These are phyloP conservation scores for Fusarium anthophilum DNA, from an alignment of 2,329 filamentous ascomycete species.

Conservation along the genomic window DNA sequence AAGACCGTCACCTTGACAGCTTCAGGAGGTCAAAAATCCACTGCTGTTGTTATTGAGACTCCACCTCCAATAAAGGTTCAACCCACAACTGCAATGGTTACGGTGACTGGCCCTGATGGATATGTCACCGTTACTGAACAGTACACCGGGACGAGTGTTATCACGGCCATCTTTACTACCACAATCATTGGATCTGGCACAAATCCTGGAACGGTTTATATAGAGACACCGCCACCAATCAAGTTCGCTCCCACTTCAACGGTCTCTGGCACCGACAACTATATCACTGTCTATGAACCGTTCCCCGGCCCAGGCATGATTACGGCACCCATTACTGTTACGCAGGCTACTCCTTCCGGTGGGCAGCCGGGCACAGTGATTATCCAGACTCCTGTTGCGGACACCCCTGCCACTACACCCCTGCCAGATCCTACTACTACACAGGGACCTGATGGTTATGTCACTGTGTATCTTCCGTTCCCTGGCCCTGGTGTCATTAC, in stretches of 20 bases:
- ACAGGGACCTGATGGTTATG: slow-evolving; percentile 6
- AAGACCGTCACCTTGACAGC: slow-evolving; percentile 15
- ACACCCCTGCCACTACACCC: not conserved
- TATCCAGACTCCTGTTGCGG: slow-evolving; percentile 13
- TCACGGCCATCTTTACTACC: slow-evolving; percentile 24
- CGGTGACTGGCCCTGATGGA: slow-evolving; percentile 2
- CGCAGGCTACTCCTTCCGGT: slow-evolving; percentile 8
- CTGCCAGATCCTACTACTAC: slow-evolving; percentile 7
- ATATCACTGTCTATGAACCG: slow-evolving; percentile 24
- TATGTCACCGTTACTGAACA: slow-evolving; percentile 11
- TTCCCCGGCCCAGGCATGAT: slow-evolving; percentile 27
- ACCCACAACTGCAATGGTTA: slow-evolving; percentile 2
- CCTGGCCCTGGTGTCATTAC: slow-evolving; percentile 20
- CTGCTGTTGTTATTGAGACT: slow-evolving; percentile 16
- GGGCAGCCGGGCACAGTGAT: slow-evolving; percentile 22
- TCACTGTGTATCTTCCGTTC: slow-evolving; percentile 19
- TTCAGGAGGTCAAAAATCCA: slow-evolving; percentile 4
- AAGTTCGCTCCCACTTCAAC: slow-evolving; percentile 21
- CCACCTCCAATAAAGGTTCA: slow-evolving; percentile 18
- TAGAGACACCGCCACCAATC: slow-evolving; percentile 20
- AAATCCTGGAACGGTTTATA: slow-evolving; percentile 22
- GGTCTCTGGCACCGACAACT: slow-evolving; percentile 15
- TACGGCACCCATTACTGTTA: slow-evolving; percentile 25
- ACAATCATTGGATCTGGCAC: slow-evolving; percentile 17
- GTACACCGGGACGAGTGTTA: slow-evolving; percentile 11